phyloP scores from a whole-genome alignment of 176 grass and related monocot species.

The Metroxylon sagu region DNA sequence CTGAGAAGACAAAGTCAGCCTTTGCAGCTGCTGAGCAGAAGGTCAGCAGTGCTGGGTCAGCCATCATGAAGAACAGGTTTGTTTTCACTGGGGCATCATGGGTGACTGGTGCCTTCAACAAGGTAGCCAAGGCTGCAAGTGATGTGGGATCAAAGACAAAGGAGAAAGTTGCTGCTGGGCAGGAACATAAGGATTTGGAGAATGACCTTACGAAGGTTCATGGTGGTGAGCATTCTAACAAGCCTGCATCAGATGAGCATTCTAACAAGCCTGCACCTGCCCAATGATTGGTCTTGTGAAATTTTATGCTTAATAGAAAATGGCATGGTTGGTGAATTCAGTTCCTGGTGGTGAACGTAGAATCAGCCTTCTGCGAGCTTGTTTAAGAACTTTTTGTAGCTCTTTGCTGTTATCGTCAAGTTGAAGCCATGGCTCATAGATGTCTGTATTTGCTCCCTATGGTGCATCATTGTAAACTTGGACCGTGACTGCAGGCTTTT shows the following conservation, averaged over 20 bases:
- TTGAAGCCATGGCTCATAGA: no score
- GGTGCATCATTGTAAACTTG: no score
- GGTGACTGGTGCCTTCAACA: conserved; percentile 71
- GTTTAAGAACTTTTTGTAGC: no score
- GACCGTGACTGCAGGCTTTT: no score
- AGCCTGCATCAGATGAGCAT: conserved; percentile 22
- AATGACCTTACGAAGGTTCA: conserved; percentile 13
- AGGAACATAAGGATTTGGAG: conserved; percentile 15
- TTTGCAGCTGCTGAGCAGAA: conserved; percentile 64
- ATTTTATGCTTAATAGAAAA: no score
- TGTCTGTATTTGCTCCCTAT: no score
- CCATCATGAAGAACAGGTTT: conserved; percentile 73
- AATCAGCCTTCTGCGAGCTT: no score
- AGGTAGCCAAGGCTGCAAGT: conserved; percentile 40
- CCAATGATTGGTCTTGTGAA: conserved; percentile 50
- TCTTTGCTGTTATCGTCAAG: no score
- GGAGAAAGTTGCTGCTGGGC: conserved; percentile 40
- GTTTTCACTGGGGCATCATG: conserved; percentile 52
- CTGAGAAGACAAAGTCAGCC: conserved; percentile 73
- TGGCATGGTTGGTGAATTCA: no score
- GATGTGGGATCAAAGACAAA: conserved; percentile 30
- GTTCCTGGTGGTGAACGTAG: no score
- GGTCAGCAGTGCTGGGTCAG: conserved; percentile 51
- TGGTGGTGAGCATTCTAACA: conserved; percentile 25
- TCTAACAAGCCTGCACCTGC: conserved; percentile 31